Evolutionary conservation across 2,329 filamentous ascomycete genomes (phyloP).

Genomic region (Neofusicoccum sp.): DNA sequence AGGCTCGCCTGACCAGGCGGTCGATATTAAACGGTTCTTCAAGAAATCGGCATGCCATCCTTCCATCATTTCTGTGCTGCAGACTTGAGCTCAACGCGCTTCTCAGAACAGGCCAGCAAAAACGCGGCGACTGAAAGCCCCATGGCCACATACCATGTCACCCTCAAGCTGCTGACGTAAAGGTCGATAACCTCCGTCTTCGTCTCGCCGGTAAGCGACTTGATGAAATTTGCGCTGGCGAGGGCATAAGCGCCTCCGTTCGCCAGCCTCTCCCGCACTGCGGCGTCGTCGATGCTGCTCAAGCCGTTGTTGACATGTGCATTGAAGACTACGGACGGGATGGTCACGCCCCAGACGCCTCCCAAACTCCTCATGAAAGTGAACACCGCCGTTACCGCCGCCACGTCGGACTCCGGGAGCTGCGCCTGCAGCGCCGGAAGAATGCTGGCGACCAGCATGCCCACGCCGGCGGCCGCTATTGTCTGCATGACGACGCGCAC

Average conservation of each 20-base stretch:
- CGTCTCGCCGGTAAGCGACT: background rate
- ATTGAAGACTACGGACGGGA: slow-evolving; percentile 33
- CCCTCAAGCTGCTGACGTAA: no score
- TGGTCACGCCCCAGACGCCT: slow-evolving; percentile 30
- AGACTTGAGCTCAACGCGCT: no score
- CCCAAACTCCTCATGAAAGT: slow-evolving; percentile 31
- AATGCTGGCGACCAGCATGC: slow-evolving; percentile 29
- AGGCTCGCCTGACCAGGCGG: no score
- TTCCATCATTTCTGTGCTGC: no score
- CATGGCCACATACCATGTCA: no score
- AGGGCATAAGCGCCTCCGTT: slow-evolving; percentile 31
- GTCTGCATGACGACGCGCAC: slow-evolving; percentile 29
- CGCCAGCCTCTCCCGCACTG: slow-evolving; percentile 19
- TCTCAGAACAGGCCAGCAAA: no score
- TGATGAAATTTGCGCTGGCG: slow-evolving; percentile 17
- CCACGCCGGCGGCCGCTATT: slow-evolving; percentile 26
- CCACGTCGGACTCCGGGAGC: slow-evolving; percentile 27
- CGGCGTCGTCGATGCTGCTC: slow-evolving; percentile 15
- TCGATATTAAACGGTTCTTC: no score
- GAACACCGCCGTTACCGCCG: slow-evolving; percentile 28
- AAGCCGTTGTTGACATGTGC: slow-evolving; percentile 23
- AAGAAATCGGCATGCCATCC: no score
- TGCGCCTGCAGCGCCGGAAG: slow-evolving; percentile 31
- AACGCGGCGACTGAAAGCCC: no score
- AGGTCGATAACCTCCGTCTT: background rate